These are phyloP conservation scores for Starmerella kuoi DNA, from an alignment of 805 yeast species.

Conservation along the genomic window DNA sequence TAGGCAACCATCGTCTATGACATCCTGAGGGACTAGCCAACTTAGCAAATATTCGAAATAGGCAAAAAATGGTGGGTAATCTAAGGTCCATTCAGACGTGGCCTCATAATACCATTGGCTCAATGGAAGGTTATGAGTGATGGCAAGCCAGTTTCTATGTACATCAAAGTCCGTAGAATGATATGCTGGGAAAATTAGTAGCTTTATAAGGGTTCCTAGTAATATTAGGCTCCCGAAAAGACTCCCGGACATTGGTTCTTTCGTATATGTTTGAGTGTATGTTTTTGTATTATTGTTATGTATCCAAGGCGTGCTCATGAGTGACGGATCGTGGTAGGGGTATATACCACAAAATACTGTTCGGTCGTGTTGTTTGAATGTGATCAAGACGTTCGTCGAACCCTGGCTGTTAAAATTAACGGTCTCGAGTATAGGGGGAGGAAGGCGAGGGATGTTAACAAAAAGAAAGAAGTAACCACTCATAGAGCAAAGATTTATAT, in stretches of 20 bases:
- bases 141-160: constrained; percentile 93
- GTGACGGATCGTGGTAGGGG: too few relatives aligned
- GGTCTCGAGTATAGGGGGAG: too few relatives aligned
- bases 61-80: constrained; percentile 96
- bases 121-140: constrained; percentile 65
- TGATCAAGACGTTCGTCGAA: too few relatives aligned
- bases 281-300: too few relatives aligned
- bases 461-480: too few relatives aligned
- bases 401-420: too few relatives aligned
- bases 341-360: too few relatives aligned
- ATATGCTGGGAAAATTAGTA: constrained; percentile 63
- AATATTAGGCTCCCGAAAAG: constrained; percentile 8
- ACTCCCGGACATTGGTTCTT: neutral
- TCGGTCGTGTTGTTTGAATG: too few relatives aligned
- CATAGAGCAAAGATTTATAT: too few relatives aligned
- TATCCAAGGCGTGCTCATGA: too few relatives aligned
- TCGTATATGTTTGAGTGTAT: too few relatives aligned
- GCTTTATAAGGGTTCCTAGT: constrained; percentile 18
- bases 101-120: constrained; percentile 76
- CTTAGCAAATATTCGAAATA: constrained; percentile 80
- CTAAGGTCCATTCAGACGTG: constrained; percentile 80
- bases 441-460: too few relatives aligned
- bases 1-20: constrained; percentile 63
- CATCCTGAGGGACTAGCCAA: constrained; percentile 52
- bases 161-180: constrained; percentile 96